Evolutionary conservation across 208 protist species (phyloP), one percentile per base, ranked within the genome.

Genomic region (Leishmania braziliensis): DNA sequence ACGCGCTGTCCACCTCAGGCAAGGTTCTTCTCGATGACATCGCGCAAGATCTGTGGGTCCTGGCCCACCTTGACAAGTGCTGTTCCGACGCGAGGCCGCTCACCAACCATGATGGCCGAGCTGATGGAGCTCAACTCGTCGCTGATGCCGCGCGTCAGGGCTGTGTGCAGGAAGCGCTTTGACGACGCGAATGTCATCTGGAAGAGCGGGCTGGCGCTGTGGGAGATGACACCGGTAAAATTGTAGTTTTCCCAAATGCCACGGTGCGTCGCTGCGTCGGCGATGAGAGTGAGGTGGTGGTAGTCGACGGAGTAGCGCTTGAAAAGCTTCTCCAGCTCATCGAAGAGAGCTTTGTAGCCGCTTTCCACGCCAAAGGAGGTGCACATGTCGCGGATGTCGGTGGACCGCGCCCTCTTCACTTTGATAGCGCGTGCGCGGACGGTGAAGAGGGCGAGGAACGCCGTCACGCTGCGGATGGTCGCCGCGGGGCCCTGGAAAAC

Each of bases 121-220:
- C 92, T 96, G 78, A 97, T 91, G 16, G 93, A 96, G 77, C 86
- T 80, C 66, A 98, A 84, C 33, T 95, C 93, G 71, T 98, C 95
- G 16, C 89, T 80, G 48, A 97, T 77, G 46, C 94, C 93, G 53
- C 90, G 90, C 39, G 89, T 96, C 29, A 98, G 76, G 6, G 94
- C 92, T 16, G 85, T 95, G 89, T 97, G 92, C 76, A 98, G 82
- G 86, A 96, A 98, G 23, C 86, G 86, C 85, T 91, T 91, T 36
- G 94, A 95, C 36, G 93, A 95, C 43, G 93, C 95, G 88, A 97
- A 98, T 3, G 95, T 97, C 95, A 98, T 97, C 82, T 98, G 95
- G 82, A 97, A 96, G 26, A 98, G 89, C 72, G 95, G 95, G 58
- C 92, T 96, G 48, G 93, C 92, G 84, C 93, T 95, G 62, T 91